Evolutionary conservation across 2,329 filamentous ascomycete species (phyloP).

Genomic region (Endocalyx cinctus): DNA sequence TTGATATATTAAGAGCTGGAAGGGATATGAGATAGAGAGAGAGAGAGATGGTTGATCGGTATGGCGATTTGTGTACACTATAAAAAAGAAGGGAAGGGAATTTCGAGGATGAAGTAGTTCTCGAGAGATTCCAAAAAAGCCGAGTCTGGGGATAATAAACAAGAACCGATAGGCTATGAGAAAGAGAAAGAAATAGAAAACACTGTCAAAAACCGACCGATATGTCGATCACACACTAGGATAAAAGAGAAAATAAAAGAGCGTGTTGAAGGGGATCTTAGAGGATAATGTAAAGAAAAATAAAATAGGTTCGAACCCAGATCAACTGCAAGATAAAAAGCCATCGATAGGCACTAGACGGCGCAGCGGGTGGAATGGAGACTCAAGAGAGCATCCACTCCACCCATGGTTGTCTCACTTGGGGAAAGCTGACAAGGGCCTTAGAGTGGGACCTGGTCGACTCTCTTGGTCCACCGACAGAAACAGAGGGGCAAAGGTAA

Average conservation of each 20-base stretch:
- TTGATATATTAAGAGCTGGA: constrained; percentile 12
- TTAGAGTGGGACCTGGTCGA: constrained; percentile 25
- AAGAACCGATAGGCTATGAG: constrained; percentile 30
- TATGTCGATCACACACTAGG: constrained; percentile 31
- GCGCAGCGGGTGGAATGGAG: constrained; percentile 30
- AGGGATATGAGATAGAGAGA: constrained; percentile 9
- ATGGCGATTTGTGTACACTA: constrained; percentile 22
- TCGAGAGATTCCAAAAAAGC: constrained; percentile 27
- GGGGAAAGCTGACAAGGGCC: constrained; percentile 37
- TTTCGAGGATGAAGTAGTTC: constrained; percentile 22
- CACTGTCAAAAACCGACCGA: constrained; percentile 26
- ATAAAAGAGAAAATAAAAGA: constrained; percentile 27
- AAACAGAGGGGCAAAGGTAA: constrained; percentile 19
- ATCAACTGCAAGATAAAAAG: constrained; percentile 40
- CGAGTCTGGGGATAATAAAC: constrained; percentile 28
- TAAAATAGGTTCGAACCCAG: constrained; percentile 27
- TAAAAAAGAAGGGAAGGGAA: constrained; percentile 29
- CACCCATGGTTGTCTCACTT: constrained; percentile 49
- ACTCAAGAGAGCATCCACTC: constrained; percentile 25
- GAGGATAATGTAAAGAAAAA: constrained; percentile 29
- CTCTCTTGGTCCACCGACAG: too few species aligned
- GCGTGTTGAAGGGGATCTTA: constrained; percentile 28
- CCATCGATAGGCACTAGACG: constrained; percentile 33
- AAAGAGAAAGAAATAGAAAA: constrained; percentile 29
- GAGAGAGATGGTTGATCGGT: constrained; percentile 17